Percentiles rank a stretch among this genome's conserved stretches.
Evolutionary conservation across 352 stramenopile genomes (phyloP).

Genomic region (Elongisporangium prolatum): DNA sequence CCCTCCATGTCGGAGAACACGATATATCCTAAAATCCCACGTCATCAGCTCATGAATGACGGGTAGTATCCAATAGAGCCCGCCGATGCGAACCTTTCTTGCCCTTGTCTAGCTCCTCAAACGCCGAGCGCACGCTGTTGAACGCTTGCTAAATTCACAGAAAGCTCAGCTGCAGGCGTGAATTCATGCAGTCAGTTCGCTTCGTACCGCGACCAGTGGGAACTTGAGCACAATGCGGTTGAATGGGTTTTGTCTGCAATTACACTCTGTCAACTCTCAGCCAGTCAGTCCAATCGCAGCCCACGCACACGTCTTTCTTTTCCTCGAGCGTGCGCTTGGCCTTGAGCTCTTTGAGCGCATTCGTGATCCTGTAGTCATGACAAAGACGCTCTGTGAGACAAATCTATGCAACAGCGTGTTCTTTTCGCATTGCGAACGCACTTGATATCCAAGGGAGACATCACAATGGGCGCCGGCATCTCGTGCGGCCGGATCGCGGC

Average conservation of each 20-base stretch:
- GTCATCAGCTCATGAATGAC: neutral
- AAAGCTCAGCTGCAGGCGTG: neutral
- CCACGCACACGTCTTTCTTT: slow-evolving; percentile 39
- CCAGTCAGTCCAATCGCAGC: neutral
- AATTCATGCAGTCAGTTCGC: neutral
- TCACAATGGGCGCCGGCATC: slow-evolving; percentile 13
- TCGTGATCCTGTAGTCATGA: slow-evolving; percentile 48
- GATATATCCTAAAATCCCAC: slow-evolving; percentile 36
- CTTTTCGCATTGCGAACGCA: slow-evolving; percentile 15
- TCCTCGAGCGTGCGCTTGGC: slow-evolving; percentile 41
- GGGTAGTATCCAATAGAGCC: neutral
- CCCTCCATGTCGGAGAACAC: slow-evolving; percentile 66
- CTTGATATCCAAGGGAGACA: slow-evolving; percentile 61
- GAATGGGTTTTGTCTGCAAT: slow-evolving; percentile 50
- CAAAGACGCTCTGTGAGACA: too few species aligned
- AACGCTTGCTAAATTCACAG: slow-evolving; percentile 43
- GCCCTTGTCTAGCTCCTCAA: slow-evolving; percentile 55
- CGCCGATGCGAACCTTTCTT: slow-evolving; percentile 28
- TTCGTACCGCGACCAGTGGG: slow-evolving; percentile 44
- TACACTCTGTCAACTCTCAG: neutral
- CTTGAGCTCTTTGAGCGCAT: slow-evolving; percentile 72
- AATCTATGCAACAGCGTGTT: too few species aligned
- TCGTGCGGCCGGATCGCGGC: slow-evolving; percentile 56
- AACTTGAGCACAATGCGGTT: slow-evolving; percentile 80
- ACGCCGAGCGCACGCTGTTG: slow-evolving; percentile 73